Evolutionary conservation across 2,329 filamentous ascomycete genomes (phyloP).

Genomic region (Colletotrichum lupini): DNA sequence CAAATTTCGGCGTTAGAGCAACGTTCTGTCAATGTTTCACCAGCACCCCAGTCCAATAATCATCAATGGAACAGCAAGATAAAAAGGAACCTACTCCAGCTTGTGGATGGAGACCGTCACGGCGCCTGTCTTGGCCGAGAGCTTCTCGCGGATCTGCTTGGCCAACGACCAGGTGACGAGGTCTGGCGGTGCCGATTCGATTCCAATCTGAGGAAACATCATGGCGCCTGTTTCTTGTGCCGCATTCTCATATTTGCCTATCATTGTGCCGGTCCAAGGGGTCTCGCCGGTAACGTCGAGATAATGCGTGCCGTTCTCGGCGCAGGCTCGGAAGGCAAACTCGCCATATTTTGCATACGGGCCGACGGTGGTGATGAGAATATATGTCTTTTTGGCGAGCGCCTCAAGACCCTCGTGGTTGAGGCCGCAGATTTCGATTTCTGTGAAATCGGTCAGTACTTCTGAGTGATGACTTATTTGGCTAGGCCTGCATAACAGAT

Average conservation of each 20-base stretch:
- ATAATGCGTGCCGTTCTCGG: conserved; percentile 72
- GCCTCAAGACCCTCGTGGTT: conserved; percentile 56
- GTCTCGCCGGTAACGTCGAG: conserved; percentile 72
- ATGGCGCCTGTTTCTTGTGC: conserved; percentile 67
- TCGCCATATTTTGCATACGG: conserved; percentile 69
- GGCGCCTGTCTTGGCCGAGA: conserved; percentile 62
- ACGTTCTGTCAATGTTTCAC: conserved; percentile 13
- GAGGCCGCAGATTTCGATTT: conserved; percentile 63
- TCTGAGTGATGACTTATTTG: neutral
- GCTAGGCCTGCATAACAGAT: conserved; percentile 9
- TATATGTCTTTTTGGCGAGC: conserved; percentile 66
- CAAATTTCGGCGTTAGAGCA: conserved; percentile 26
- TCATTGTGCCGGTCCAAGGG: conserved; percentile 69
- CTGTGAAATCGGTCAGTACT: conserved; percentile 43
- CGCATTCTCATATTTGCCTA: conserved; percentile 64
- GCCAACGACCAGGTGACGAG: conserved; percentile 66
- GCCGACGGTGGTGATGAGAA: conserved; percentile 69
- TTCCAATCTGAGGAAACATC: conserved; percentile 70
- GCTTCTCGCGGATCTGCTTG: conserved; percentile 59
- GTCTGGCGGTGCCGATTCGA: conserved; percentile 73
- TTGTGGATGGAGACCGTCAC: conserved; percentile 63
- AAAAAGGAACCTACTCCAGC: conserved; percentile 47
- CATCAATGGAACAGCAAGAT: neutral
- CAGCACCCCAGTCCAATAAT: too few species aligned
- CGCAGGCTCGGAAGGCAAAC: conserved; percentile 69